phyloP scores from a whole-genome alignment of 225 moss, liverwort and hornwort species.

The Marchantia paleacea region DNA sequence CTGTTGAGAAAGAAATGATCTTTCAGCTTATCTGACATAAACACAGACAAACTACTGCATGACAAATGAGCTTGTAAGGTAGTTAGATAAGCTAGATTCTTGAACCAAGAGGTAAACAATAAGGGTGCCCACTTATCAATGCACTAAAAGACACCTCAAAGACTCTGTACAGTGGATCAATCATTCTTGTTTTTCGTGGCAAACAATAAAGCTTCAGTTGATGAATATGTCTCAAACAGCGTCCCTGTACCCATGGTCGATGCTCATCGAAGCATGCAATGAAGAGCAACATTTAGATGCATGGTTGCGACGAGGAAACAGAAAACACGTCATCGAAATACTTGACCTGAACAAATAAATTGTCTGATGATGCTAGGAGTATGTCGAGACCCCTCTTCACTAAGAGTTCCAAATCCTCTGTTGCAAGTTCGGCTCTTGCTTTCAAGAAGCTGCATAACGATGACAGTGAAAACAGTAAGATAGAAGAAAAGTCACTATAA shows the following conservation, averaged over 20 bases:
- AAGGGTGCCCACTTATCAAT: no score
- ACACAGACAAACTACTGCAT: background rate
- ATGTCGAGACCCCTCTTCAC: slow-evolving; percentile 75
- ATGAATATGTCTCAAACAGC: no score
- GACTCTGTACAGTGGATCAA: no score
- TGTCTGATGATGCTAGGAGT: slow-evolving; percentile 62
- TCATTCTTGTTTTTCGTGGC: no score
- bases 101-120: no score
- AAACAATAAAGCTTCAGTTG: no score
- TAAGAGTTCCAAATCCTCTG: slow-evolving; percentile 72
- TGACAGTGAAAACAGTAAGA: background rate
- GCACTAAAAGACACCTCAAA: no score
- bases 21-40: background rate
- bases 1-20: slow-evolving; percentile 39
- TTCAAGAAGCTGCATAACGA: slow-evolving; percentile 71
- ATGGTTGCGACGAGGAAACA: background rate
- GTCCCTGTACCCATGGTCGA: background rate
- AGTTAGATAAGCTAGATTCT: no score
- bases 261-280: background rate
- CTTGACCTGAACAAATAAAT: slow-evolving; percentile 79
- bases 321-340: background rate
- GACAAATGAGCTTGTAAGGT: background rate
- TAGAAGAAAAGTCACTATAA: background rate
- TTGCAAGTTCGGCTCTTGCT: slow-evolving; percentile 67
- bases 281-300: background rate